These are phyloP conservation scores for Schwanniomyces pseudopolymorphus DNA, from an alignment of 805 yeast genomes.

Conservation along the genomic window DNA sequence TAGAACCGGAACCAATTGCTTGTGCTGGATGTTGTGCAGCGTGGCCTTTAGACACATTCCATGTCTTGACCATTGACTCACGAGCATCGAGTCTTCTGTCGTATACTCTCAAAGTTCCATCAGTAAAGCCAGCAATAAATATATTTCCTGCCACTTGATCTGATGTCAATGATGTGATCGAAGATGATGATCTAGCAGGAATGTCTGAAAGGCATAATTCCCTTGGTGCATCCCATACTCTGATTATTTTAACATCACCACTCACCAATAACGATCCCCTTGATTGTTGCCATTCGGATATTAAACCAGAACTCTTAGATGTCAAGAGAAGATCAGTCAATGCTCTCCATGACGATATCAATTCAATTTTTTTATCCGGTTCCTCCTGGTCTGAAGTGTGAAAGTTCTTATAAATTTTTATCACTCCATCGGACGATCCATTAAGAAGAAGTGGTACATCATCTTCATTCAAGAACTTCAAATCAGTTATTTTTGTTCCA, in stretches of 20 bases:
- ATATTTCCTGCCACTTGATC: conserved; percentile 94
- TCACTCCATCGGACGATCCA: conserved; percentile 94
- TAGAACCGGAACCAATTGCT: conserved; percentile 45
- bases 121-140: conserved; percentile 89
- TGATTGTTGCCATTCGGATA: conserved; percentile 96
- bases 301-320: conserved; percentile 76
- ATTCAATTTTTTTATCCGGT: conserved; percentile 41
- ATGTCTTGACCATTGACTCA: conserved; percentile 79
- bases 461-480: conserved; percentile 87
- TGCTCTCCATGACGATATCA: conserved; percentile 91
- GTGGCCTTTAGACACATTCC: conserved; percentile 51
- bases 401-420: conserved; percentile 78
- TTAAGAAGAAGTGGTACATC: conserved; percentile 81
- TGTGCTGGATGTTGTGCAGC: conserved; percentile 8
- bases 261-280: conserved; percentile 88
- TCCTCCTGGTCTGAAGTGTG: conserved; percentile 45
- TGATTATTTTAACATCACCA: conserved; percentile 89
- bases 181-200: conserved; percentile 86
- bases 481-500: conserved; percentile 86
- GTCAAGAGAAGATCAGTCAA: conserved; percentile 80
- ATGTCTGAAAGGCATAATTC: conserved; percentile 84
- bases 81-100: conserved; percentile 85
- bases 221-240: conserved; percentile 96
- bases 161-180: conserved; percentile 86
- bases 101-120: conserved; percentile 84